Conservation (phyloP, 2,329 filamentous ascomycete species). For the Botrytis sinoallii region DNA sequence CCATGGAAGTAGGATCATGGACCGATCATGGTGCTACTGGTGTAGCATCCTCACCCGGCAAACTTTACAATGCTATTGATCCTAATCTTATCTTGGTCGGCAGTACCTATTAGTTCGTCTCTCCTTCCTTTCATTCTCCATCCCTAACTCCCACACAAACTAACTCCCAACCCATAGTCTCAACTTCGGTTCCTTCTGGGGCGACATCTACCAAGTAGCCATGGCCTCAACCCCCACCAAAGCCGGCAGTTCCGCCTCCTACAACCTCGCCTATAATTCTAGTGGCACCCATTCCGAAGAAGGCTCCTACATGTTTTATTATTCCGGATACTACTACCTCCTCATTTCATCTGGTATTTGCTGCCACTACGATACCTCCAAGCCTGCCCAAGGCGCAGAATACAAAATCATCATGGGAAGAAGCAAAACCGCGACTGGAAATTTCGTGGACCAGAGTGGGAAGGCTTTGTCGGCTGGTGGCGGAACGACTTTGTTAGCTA, state of each 20-base stretch:
- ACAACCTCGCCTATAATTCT: conserved; percentile 53
- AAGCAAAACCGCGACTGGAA: conserved; percentile 61
- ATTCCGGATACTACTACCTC: conserved; percentile 57
- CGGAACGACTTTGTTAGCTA: conserved; percentile 58
- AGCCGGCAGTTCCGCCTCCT: conserved; percentile 35
- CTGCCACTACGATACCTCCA: conserved; percentile 58
- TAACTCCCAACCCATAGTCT: conserved; percentile 34
- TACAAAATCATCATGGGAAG: conserved; percentile 41
- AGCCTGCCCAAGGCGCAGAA: conserved; percentile 38
- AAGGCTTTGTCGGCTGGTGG: conserved; percentile 53
- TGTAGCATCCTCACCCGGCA: conserved; percentile 44
- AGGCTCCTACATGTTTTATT: conserved; percentile 54
- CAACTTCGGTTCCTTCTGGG: conserved; percentile 69
- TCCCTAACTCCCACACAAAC: not conserved
- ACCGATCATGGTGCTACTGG: conserved; percentile 56
- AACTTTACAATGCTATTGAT: conserved; percentile 60
- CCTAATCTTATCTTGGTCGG: conserved; percentile 48
- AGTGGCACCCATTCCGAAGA: conserved; percentile 53
- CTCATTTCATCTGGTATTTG: conserved; percentile 61
- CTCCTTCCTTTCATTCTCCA: not conserved
- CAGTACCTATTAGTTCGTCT: conserved; percentile 40
- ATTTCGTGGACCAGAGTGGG: conserved; percentile 56
- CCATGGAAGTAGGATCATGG: conserved; percentile 54
- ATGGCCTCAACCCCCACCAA: conserved; percentile 43
- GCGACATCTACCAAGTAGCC: conserved; percentile 57